These are phyloP conservation scores for Somion occarium DNA, from an alignment of 1,284 basidiomycete genomes.

Conservation along the genomic window DNA sequence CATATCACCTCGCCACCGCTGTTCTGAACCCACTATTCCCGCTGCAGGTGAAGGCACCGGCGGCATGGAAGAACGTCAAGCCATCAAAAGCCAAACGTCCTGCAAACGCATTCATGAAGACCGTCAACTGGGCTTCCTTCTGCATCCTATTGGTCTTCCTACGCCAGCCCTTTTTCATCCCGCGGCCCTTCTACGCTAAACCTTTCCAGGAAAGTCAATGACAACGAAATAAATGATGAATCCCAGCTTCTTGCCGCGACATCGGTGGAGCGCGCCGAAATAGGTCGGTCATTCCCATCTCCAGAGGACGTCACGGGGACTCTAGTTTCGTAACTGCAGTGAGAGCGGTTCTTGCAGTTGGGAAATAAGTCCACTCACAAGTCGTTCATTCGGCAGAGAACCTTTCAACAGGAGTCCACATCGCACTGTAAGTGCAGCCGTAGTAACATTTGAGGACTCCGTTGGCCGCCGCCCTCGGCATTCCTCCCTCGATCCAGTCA, in stretches of 20 bases:
- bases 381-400: background rate
- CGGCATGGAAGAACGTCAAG: background rate
- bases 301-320: too few species aligned
- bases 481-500: background rate
- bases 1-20: background rate
- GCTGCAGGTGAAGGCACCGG: background rate
- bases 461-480: background rate
- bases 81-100: background rate
- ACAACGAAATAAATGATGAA: background rate
- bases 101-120: background rate
- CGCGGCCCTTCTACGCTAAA: background rate
- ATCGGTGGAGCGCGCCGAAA: too few species aligned
- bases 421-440: background rate
- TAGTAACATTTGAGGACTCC: background rate
- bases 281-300: too few species aligned
- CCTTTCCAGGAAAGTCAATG: background rate
- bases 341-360: background rate
- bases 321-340: background rate
- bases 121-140: too few species aligned
- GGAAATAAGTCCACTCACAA: too few species aligned
- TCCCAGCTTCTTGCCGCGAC: too few species aligned
- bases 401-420: background rate
- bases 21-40: background rate
- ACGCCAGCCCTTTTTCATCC: background rate
- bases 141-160: too few species aligned